Evolutionary conservation across 192 early-diverging fungal species (phyloP), one percentile per base, ranked within the genome.

Genomic region (Podila epigama): DNA sequence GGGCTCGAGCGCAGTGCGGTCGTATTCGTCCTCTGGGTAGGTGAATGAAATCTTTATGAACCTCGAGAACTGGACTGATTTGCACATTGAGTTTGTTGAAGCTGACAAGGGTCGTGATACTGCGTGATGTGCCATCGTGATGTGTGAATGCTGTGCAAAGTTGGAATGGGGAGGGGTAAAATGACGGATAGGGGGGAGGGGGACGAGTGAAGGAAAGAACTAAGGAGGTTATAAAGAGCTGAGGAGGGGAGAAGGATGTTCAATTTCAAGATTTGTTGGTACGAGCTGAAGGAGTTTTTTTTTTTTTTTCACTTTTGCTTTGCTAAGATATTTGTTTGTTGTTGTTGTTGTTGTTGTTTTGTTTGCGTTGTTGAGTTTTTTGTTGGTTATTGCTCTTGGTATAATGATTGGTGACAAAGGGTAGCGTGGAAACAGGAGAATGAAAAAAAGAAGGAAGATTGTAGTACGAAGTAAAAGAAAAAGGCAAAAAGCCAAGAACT

Each of bases 41-140:
- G 79, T 81, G 58, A 75, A 72, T 16, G 70, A 69, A 55, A 81
- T 69, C 11, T 75, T 73, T n/a, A 75, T 63, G 20, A 75, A 73
- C 13, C 70, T 57, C 31, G 79, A 81, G 25, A 81, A 81, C 58
- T 81, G 79, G 25, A 81, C 79, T 0, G 79, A 81, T 66, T 81
- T 81, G 42, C 60, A 59, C 37, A 37, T 39, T 16, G 9, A 16
- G 57, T 62, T 56, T 42, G 13, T 51, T 12, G 60, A 63, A 28
- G 62, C 25, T n/a, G 62, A 51, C 51, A 63, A 53, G 28, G 44
- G 51, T 34, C 50, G 62, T 15, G 62, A 32, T 36, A 27, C 39
- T 62, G 48, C 31, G 31, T 51, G 44, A 51, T n/a, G n/a, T n/a
- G 62, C 51, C 62, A 63, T 63, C 25, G n/a, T 53, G 36, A 6